Base-by-base conservation (phyloP, 768 basidiomycete species). In the Hebeloma cylindrosporum region DNA sequence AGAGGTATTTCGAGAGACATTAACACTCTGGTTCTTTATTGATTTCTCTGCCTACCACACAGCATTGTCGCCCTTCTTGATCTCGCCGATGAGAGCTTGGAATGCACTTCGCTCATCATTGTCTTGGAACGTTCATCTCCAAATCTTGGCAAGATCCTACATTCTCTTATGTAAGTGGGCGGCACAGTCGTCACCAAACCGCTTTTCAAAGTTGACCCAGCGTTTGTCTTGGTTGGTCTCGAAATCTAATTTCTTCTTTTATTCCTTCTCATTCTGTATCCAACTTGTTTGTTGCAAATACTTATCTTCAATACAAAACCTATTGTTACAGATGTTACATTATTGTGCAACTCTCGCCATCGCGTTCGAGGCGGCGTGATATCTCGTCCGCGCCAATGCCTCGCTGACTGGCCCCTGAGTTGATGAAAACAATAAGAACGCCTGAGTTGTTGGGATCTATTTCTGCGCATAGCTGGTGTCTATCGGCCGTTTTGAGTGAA, bases 111-210 rank as follows among this genome's bases (percentile, higher is more conserved):
- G 13, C 75, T 94, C 31, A 77, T 93, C 48, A 90, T 94, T 52
- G 85, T 77, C 27, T 71, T 94, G 43, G 87, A 90, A 63, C 79
- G 85, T 54, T 74, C 82, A 0, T 85, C 82, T 30, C 77, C 80
- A 13, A 78, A 76, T 43, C 74, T 93, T 43, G 78, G 84, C 54
- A 79, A 82, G 57, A 71, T 93, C 45, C 71, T 94, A 27, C 93
- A 94, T 60, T 86, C 92, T 38, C 75, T 94, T 51, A 89, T 94
- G 88, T 94, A 94, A 66, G 88, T 93, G 40, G 91, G 91, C 51
- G 92, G 88, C 43, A 79, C 77, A 38, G 85, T 94, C 41, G 83
- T 94, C 40, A 88, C 89, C 42, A 84, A 81, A 60, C 86, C 88
- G 43, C 80, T 79, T 18, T 88, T 87, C 73, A 72, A 80, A 57